Conservation (phyloP, 805 yeast genomes). For the Spathaspora gorwiae region DNA sequence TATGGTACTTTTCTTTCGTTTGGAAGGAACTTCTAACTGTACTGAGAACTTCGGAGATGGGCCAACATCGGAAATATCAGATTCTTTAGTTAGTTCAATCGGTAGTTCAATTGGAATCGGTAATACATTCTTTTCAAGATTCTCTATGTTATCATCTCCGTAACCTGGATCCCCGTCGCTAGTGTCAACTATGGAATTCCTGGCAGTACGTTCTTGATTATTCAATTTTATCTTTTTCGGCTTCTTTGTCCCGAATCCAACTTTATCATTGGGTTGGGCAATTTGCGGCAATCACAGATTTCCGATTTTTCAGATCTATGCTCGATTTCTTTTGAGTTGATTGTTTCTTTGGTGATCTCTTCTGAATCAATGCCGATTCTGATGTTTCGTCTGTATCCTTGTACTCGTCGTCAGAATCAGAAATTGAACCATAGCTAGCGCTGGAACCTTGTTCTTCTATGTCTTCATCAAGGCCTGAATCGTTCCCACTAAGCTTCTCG, state of each 20-base stretch:
- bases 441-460: no score
- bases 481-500: no score
- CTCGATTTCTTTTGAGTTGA: no score
- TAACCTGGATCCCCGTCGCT: conserved; percentile 8
- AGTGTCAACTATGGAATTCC: conserved; percentile 1
- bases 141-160: conserved; percentile 7
- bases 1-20: background rate
- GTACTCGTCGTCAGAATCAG: no score
- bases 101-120: background rate
- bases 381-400: no score
- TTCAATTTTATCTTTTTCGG: background rate
- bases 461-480: no score
- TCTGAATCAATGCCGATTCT: no score
- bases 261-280: no score
- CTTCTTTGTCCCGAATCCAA: background rate
- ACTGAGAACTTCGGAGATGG: conserved; percentile 5
- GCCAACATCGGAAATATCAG: background rate
- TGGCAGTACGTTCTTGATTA: background rate
- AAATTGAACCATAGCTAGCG: no score
- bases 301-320: no score
- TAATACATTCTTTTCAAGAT: conserved; percentile 3
- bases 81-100: background rate
- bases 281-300: no score
- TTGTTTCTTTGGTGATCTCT: no score
- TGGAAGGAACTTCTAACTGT: conserved; percentile 1